Evolutionary conservation across 345 rosid species (phyloP).

Genomic region (Durio zibethinus): DNA sequence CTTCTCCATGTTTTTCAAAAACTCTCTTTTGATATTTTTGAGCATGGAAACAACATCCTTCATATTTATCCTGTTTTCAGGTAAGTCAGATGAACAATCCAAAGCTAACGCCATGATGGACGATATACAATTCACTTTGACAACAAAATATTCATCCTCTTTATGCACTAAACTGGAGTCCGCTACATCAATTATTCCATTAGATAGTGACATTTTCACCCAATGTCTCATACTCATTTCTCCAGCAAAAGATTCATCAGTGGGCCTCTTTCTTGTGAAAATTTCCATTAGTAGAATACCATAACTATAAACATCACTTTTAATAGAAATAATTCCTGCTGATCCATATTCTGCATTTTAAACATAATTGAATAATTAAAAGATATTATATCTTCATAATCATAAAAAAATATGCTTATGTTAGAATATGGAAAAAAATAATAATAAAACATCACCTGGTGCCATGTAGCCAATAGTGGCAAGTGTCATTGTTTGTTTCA

Average conservation of each 20-base stretch:
- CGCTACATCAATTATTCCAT: background rate
- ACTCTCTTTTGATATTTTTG: too few relatives aligned
- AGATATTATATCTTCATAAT: background rate
- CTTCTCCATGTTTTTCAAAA: too few relatives aligned
- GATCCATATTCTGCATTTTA: background rate
- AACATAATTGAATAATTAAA: background rate
- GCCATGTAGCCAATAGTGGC: background rate
- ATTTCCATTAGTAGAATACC: background rate
- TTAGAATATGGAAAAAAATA: background rate
- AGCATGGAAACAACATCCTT: too few relatives aligned
- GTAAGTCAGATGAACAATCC: conserved; percentile 3
- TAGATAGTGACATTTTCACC: background rate
- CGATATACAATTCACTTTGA: background rate
- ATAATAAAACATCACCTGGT: background rate
- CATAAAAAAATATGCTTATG: too few relatives aligned
- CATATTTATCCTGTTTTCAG: too few relatives aligned
- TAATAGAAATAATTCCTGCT: background rate
- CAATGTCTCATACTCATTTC: background rate
- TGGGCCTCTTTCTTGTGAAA: background rate
- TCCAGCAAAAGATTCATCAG: background rate
- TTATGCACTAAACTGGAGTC: background rate
- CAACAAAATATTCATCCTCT: background rate
- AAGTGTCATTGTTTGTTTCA: background rate
- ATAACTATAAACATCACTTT: background rate
- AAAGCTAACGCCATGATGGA: conserved; percentile 8